phyloP scores from a whole-genome alignment of 2,329 filamentous ascomycete species.

The Cadophora luteo-olivacea region DNA sequence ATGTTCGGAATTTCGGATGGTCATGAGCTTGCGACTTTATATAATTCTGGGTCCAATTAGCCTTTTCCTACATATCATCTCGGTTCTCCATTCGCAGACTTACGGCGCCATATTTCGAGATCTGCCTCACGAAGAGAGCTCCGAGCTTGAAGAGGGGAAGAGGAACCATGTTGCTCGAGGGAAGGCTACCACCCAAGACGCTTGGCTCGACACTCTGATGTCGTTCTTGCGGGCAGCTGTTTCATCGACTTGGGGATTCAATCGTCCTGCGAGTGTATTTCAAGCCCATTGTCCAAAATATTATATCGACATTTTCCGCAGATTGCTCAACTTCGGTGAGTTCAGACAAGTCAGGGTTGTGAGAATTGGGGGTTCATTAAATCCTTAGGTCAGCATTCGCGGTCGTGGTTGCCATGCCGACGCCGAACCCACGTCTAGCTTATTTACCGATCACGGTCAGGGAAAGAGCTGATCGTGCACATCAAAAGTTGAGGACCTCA shows the following conservation, averaged over 20 bases:
- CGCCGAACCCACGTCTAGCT: conserved; percentile 15
- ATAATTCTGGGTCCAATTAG: conserved; percentile 58
- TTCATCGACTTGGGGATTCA: conserved; percentile 13
- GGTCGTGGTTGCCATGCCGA: conserved; percentile 19
- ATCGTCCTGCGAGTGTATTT: conserved; percentile 14
- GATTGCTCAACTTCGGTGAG: not conserved
- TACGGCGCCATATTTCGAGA: conserved; percentile 75
- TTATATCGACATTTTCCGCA: conserved; percentile 5
- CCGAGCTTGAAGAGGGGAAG: conserved; percentile 73
- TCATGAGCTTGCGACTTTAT: conserved; percentile 72
- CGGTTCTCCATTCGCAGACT: conserved; percentile 40
- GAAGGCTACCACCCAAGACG: conserved; percentile 5
- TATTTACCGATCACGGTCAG: conserved; percentile 20
- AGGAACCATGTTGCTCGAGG: conserved; percentile 59
- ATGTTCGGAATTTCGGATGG: conserved; percentile 63
- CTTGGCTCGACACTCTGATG: not conserved
- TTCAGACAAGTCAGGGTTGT: conserved; percentile 3
- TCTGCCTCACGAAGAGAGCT: conserved; percentile 66
- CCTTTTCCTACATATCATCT: not conserved
- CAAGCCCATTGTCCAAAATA: conserved; percentile 17
- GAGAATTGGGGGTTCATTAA: not conserved
- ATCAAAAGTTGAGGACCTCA: conserved; percentile 4
- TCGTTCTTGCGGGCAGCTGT: not conserved
- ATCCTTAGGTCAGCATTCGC: conserved; percentile 16
- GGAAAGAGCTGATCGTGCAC: conserved; percentile 4